A percentile compares a stretch with the other conserved stretches of the same genome.
phyloP scores from a whole-genome alignment of 108 stramenopile genomes.

The Cyclotella kingstonii region DNA sequence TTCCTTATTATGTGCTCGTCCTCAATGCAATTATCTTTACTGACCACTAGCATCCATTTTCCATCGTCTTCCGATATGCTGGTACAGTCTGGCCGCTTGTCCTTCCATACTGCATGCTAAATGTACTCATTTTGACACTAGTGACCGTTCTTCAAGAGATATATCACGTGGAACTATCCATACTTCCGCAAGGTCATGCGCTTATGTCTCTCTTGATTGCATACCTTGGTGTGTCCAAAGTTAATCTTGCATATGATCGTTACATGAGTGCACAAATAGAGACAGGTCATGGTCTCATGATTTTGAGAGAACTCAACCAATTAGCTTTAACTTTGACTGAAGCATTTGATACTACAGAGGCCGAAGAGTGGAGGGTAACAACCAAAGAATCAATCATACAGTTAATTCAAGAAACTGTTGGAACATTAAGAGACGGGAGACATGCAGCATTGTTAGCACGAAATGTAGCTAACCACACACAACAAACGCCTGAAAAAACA shows the following conservation, averaged over 20 bases:
- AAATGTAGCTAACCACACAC: slow-evolving; percentile 1
- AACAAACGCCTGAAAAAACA: background rate
- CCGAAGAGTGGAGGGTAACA: slow-evolving; percentile 24
- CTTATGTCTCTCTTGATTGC: slow-evolving; percentile 52
- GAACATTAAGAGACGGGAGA: slow-evolving; percentile 22
- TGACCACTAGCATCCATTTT: slow-evolving; percentile 9
- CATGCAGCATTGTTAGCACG: slow-evolving; percentile 31
- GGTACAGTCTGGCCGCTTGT: slow-evolving; percentile 45
- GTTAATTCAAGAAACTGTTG: slow-evolving; percentile 31
- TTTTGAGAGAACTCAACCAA: slow-evolving; percentile 51
- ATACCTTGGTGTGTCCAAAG: slow-evolving; percentile 53
- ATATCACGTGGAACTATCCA: slow-evolving; percentile 28
- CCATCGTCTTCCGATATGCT: slow-evolving; percentile 15
- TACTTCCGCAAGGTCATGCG: slow-evolving; percentile 42
- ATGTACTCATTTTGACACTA: slow-evolving; percentile 26
- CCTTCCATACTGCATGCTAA: slow-evolving; percentile 52
- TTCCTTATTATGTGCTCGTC: too few species aligned
- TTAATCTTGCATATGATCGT: slow-evolving; percentile 56
- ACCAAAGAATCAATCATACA: slow-evolving; percentile 30
- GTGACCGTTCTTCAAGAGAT: slow-evolving; percentile 15
- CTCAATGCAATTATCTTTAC: too few species aligned
- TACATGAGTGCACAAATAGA: slow-evolving; percentile 39
- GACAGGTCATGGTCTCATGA: slow-evolving; percentile 27
- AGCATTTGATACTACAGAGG: slow-evolving; percentile 7
- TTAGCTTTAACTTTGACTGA: slow-evolving; percentile 30